Conservation (phyloP, 2,329 filamentous ascomycete genomes). For the Diplocarpon rosae region DNA sequence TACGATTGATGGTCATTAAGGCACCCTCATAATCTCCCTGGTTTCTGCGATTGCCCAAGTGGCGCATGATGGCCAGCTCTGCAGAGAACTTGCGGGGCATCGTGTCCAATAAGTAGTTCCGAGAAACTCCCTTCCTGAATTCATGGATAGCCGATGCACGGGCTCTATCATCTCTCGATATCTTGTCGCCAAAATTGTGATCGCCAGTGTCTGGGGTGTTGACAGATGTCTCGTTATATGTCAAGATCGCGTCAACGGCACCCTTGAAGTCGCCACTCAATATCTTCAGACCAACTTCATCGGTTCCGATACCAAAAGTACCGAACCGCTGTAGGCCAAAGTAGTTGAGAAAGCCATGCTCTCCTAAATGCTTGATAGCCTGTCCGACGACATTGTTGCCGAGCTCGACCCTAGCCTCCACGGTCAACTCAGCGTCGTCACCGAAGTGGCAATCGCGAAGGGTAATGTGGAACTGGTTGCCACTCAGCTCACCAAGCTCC, state of each 20-base stretch:
- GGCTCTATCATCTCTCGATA: slow-evolving; percentile 63
- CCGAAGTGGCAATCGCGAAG: slow-evolving; percentile 69
- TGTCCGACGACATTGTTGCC: slow-evolving; percentile 40
- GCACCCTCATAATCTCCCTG: slow-evolving; percentile 67
- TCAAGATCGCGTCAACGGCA: slow-evolving; percentile 66
- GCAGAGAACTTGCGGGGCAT: slow-evolving; percentile 71
- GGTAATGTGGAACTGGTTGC: slow-evolving; percentile 90
- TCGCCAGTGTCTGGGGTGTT: slow-evolving; percentile 26
- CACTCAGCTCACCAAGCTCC: slow-evolving; percentile 70
- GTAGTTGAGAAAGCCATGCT: slow-evolving; percentile 89
- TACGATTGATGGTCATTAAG: slow-evolving; percentile 66
- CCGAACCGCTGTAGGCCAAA: slow-evolving; percentile 97
- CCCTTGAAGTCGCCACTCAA: slow-evolving; percentile 70
- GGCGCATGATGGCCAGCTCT: slow-evolving; percentile 67
- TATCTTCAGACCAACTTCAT: slow-evolving; percentile 74
- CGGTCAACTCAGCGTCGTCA: slow-evolving; percentile 33
- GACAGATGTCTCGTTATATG: slow-evolving; percentile 56
- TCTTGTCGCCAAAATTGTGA: slow-evolving; percentile 33
- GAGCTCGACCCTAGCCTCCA: slow-evolving; percentile 36
- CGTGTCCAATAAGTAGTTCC: slow-evolving; percentile 50
- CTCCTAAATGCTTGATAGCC: slow-evolving; percentile 55
- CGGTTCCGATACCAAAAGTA: slow-evolving; percentile 75
- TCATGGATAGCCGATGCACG: slow-evolving; percentile 69
- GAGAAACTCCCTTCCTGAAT: slow-evolving; percentile 52
- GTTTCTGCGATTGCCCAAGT: slow-evolving; percentile 42